Conservation (phyloP, 495 filamentous ascomycete genomes). For the Cetradonia linearis region DNA sequence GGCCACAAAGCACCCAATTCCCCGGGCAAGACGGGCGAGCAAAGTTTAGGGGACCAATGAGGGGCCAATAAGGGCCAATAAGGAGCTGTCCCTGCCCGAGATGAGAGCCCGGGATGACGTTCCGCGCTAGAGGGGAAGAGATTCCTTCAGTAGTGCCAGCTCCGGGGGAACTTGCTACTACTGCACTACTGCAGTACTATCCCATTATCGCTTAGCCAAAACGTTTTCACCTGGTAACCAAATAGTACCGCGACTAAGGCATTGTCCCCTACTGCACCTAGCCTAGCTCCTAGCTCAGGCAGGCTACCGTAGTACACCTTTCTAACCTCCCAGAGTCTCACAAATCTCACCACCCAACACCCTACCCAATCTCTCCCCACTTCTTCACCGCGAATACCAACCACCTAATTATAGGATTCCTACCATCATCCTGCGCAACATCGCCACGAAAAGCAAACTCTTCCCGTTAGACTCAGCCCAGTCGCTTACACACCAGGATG, state of each 20-base stretch:
- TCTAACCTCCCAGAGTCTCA: constrained; percentile 1
- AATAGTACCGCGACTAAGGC: constrained; percentile 5
- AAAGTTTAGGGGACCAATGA: background rate
- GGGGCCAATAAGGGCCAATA: no score
- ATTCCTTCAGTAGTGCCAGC: background rate
- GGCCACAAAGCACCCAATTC: constrained; percentile 1
- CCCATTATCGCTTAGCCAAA: constrained; percentile 9
- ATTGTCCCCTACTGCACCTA: no score
- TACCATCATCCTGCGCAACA: constrained; percentile 1
- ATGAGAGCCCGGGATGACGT: constrained; percentile 6
- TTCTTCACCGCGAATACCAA: background rate
- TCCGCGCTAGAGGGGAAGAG: constrained; percentile 4
- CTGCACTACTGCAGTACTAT: no score
- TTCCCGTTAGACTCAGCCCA: constrained; percentile 6
- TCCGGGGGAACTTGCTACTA: no score
- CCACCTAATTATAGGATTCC: background rate
- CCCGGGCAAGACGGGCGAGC: background rate
- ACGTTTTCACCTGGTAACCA: background rate
- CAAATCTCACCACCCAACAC: constrained; percentile 10
- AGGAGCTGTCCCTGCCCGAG: constrained; percentile 2
- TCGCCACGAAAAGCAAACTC: constrained; percentile 4
- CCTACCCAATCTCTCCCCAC: constrained; percentile 1
- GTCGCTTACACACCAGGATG: constrained; percentile 4
- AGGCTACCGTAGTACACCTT: constrained; percentile 1
- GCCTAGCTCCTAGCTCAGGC: background rate